A percentile compares a stretch with the other conserved stretches of the same genome.
Evolutionary conservation across 2,329 filamentous ascomycete genomes (phyloP).

Genomic region (Calonectria hawksworthii): DNA sequence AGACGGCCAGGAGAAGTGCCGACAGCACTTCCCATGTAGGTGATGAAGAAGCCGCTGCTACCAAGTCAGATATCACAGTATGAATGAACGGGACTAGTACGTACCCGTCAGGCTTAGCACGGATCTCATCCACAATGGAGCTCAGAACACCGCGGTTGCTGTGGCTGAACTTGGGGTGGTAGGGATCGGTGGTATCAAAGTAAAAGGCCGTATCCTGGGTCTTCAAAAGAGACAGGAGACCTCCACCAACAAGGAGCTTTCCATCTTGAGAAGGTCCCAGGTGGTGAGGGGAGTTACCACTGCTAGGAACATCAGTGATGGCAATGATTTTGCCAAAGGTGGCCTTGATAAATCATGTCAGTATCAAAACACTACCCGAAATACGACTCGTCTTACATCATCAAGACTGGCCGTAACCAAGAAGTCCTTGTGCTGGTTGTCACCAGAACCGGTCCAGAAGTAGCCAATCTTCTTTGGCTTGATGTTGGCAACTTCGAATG

Average conservation of each 20-base stretch:
- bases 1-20: slow-evolving; percentile 72
- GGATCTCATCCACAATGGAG: slow-evolving; percentile 74
- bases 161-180: slow-evolving; percentile 70
- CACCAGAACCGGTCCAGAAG: slow-evolving; percentile 73
- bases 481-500: slow-evolving; percentile 66
- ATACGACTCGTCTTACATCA: slow-evolving; percentile 56
- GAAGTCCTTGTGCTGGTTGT: slow-evolving; percentile 72
- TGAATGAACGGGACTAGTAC: background rate
- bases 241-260: slow-evolving; percentile 70
- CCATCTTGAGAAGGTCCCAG: slow-evolving; percentile 67
- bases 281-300: slow-evolving; percentile 73
- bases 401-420: slow-evolving; percentile 71
- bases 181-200: slow-evolving; percentile 71
- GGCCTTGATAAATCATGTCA: slow-evolving; percentile 54
- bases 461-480: slow-evolving; percentile 77
- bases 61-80: background rate
- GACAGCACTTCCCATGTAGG: slow-evolving; percentile 72
- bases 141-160: slow-evolving; percentile 71
- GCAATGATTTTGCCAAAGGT: slow-evolving; percentile 72
- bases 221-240: slow-evolving; percentile 70
- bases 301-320: slow-evolving; percentile 70
- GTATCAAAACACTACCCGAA: background rate
- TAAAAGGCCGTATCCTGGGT: slow-evolving; percentile 74
- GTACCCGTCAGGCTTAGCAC: slow-evolving; percentile 71
- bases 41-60: slow-evolving; percentile 68